Conservation (phyloP, 225 moss, liverwort and hornwort species). For the Thuidium tamariscinum region DNA sequence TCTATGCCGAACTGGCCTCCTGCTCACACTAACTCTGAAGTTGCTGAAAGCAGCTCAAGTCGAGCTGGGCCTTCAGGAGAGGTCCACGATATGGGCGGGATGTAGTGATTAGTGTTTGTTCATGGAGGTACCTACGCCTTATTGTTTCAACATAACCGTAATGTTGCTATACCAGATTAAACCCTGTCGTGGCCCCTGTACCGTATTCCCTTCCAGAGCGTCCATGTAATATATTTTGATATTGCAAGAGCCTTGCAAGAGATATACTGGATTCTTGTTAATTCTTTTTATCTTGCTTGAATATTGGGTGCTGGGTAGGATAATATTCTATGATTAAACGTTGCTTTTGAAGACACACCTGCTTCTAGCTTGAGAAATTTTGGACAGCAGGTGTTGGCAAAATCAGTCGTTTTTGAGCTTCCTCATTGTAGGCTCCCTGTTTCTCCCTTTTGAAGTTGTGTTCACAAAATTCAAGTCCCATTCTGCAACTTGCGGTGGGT, state of each 20-base stretch:
- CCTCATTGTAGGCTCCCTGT: not conserved
- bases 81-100: not conserved
- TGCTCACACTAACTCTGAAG: not conserved
- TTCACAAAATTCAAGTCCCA: not conserved
- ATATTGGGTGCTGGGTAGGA: not conserved
- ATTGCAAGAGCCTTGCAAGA: not conserved
- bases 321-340: not conserved
- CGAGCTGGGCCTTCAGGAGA: slow-evolving; percentile 30
- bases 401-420: not conserved
- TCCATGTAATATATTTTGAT: not conserved
- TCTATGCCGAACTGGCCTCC: slow-evolving; percentile 8
- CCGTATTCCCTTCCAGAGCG: not conserved
- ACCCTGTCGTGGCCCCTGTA: not conserved
- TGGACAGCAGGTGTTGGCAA: not conserved
- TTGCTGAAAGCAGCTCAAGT: slow-evolving; percentile 40
- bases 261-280: not conserved
- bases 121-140: not conserved
- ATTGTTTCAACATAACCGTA: not conserved
- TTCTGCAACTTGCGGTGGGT: not conserved
- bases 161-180: not conserved
- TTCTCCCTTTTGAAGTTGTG: not conserved
- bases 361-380: not conserved
- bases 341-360: not conserved
- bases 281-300: not conserved
- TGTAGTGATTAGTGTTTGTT: not conserved